Percentiles rank a stretch among this genome's conserved stretches.
Conservation (phyloP, 805 yeast genomes). For the Lachancea fermentati region DNA sequence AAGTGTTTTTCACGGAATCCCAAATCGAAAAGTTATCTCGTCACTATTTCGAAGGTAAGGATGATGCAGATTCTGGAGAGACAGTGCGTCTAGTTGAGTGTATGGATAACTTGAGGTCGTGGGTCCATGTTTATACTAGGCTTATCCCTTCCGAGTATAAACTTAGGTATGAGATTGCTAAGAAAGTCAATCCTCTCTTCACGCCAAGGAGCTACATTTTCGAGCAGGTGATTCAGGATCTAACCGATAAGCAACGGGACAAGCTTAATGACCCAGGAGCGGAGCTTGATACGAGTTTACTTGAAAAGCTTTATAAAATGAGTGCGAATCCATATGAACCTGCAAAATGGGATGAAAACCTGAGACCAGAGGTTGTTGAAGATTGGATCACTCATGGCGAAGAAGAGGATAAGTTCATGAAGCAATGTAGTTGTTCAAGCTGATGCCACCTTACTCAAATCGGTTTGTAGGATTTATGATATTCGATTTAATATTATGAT, state of each 20-base stretch:
- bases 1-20: constrained; percentile 18
- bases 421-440: constrained; percentile 69
- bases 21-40: constrained; percentile 16
- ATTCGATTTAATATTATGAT: no score
- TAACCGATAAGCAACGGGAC: constrained; percentile 45
- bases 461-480: no score
- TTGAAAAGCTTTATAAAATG: constrained; percentile 66
- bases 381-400: constrained; percentile 49
- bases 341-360: constrained; percentile 54
- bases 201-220: constrained; percentile 82
- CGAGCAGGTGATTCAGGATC: constrained; percentile 66
- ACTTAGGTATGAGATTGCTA: constrained; percentile 39
- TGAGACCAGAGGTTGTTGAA: constrained; percentile 49
- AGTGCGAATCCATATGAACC: constrained; percentile 67
- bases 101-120: constrained; percentile 37
- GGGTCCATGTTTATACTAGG: constrained; percentile 47
- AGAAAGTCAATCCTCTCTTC: constrained; percentile 64
- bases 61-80: constrained; percentile 34
- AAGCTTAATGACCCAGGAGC: constrained; percentile 32
- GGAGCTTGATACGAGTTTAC: constrained; percentile 32
- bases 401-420: constrained; percentile 51
- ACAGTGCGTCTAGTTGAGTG: constrained; percentile 36
- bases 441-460: no score
- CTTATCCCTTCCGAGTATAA: constrained; percentile 37
- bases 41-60: constrained; percentile 25